Percentiles rank a stretch among this genome's conserved stretches.
These are phyloP conservation scores for Penicillium herquei DNA, from an alignment of 495 filamentous ascomycete species.

Conservation along the genomic window DNA sequence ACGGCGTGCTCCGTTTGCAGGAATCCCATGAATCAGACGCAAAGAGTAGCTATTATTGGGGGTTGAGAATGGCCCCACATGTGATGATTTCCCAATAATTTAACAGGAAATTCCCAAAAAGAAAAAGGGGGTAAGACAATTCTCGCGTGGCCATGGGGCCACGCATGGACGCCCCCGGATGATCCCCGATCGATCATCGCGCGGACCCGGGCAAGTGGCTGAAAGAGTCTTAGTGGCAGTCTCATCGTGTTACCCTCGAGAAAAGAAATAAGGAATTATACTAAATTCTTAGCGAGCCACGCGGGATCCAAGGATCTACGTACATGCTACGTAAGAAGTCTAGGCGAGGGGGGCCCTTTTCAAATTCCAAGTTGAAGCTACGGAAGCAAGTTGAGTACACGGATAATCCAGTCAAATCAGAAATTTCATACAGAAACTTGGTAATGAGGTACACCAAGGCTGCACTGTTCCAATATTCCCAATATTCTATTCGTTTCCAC, in stretches of 20 bases:
- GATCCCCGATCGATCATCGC: slow-evolving; percentile 34
- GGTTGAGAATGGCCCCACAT: slow-evolving; percentile 7
- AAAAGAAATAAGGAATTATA: neutral
- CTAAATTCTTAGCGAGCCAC: neutral
- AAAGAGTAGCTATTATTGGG: neutral
- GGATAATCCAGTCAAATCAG: no score
- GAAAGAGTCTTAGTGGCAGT: slow-evolving; percentile 1
- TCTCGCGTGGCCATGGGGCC: slow-evolving; percentile 21
- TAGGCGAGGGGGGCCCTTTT: neutral
- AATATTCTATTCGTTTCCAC: no score
- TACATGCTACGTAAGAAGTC: neutral
- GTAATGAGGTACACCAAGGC: no score
- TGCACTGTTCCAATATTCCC: no score
- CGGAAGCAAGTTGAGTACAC: no score
- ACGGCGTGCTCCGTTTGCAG: neutral
- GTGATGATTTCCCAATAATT: slow-evolving; percentile 4
- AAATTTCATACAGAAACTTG: no score
- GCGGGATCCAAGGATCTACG: neutral
- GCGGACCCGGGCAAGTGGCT: slow-evolving; percentile 10
- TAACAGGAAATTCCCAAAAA: slow-evolving; percentile 3
- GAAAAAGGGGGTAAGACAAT: slow-evolving; percentile 10
- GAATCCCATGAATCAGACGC: neutral
- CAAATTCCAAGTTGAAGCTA: neutral
- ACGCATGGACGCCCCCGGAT: slow-evolving; percentile 25
- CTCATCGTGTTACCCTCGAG: neutral